Evolutionary conservation across 768 basidiomycete species (phyloP).

Genomic region (Galerina marginata): DNA sequence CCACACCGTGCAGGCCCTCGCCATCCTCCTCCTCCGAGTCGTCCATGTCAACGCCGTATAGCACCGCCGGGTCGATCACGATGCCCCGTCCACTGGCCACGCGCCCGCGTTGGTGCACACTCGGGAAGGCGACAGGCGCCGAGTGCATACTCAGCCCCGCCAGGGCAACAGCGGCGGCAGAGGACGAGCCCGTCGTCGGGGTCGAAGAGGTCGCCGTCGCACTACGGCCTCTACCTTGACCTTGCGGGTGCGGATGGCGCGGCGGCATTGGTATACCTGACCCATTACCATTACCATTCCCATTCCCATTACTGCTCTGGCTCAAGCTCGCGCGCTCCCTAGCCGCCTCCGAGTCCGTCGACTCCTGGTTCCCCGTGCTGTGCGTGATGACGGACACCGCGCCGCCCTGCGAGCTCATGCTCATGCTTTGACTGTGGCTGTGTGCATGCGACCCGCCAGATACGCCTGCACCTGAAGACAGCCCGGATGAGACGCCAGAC

Average conservation of each 20-base stretch:
- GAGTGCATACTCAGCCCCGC: conserved; percentile 24
- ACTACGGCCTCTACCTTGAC: conserved; percentile 29
- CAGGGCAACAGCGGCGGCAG: conserved; percentile 21
- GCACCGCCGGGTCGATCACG: conserved; percentile 22
- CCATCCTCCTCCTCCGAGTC: conserved; percentile 23
- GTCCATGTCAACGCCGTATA: conserved; percentile 23
- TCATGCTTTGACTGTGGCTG: conserved; percentile 21
- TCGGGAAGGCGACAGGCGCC: conserved; percentile 37
- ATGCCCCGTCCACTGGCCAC: conserved; percentile 32
- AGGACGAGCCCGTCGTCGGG: conserved; percentile 1
- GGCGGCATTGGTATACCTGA: conserved; percentile 29
- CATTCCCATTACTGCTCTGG: conserved; percentile 30
- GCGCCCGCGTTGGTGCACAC: conserved; percentile 27
- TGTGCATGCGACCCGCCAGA: conserved; percentile 24
- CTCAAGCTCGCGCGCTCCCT: conserved; percentile 40
- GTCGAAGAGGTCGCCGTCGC: conserved; percentile 31
- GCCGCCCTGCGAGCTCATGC: conserved; percentile 28
- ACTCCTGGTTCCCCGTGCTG: conserved; percentile 68
- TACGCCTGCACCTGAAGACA: conserved; percentile 20
- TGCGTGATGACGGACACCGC: conserved; percentile 50
- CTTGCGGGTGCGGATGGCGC: conserved; percentile 30
- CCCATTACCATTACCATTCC: conserved; percentile 4
- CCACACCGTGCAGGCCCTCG: conserved; percentile 21
- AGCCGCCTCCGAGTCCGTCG: conserved; percentile 51
- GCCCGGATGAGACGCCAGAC: conserved; percentile 30